A percentile compares a stretch with the other conserved stretches of the same genome.
These are phyloP conservation scores for Lasiosphaeria hispida DNA, from an alignment of 495 filamentous ascomycete genomes.

Conservation along the genomic window DNA sequence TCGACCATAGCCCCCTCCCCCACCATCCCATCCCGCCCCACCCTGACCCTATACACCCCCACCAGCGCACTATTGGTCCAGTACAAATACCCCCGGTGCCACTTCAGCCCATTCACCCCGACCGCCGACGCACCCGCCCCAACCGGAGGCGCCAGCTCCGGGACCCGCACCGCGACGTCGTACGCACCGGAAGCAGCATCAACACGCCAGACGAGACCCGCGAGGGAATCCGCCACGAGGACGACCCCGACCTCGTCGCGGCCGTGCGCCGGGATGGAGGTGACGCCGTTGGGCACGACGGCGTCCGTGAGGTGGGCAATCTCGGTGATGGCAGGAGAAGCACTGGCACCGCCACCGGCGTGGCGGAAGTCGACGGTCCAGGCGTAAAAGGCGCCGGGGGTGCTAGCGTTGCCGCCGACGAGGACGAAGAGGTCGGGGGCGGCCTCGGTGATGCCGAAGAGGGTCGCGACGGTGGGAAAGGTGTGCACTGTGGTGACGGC, in stretches of 20 bases:
- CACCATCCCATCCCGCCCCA: background rate
- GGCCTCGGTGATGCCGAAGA: background rate
- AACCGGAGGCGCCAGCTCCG: background rate
- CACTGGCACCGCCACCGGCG: too few relatives aligned
- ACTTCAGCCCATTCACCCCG: slow-evolving; percentile 3
- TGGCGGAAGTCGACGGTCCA: background rate
- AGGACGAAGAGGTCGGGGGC: background rate
- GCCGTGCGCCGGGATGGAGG: background rate
- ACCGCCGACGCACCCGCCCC: background rate
- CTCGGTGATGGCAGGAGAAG: background rate
- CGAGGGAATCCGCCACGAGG: background rate
- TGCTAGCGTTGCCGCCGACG: background rate
- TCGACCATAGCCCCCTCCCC: background rate
- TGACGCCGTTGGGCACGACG: slow-evolving; percentile 3
- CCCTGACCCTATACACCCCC: background rate
- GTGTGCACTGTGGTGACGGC: background rate
- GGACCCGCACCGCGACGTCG: background rate
- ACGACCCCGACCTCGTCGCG: background rate
- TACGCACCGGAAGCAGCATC: background rate
- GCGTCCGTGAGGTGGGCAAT: background rate
- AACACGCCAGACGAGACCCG: background rate
- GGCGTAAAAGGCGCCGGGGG: background rate
- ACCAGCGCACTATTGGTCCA: background rate
- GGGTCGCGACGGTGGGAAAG: background rate
- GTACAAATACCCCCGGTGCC: background rate